Base-by-base conservation (phyloP, 805 yeast genomes). In the Metschnikowia peoriensis region DNA sequence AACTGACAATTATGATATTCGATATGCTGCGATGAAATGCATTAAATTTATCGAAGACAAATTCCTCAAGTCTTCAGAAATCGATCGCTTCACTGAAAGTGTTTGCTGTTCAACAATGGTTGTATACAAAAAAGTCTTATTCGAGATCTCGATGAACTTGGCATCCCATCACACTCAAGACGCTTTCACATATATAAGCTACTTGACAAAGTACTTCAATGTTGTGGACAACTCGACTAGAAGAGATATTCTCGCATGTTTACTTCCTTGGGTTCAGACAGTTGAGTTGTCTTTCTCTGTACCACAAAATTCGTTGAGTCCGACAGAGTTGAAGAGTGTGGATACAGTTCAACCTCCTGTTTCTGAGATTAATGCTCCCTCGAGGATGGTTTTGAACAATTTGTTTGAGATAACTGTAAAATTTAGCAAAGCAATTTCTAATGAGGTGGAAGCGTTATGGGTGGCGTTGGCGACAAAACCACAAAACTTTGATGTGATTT, bases 371-470 rank as follows among this genome's bases (percentile, higher is more conserved):
- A 69, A 70, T 15, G 49, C 66, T 1, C 49, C 69, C 0, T 70
- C 76, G 1, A 66, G 78, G 46, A 89, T 92, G 96, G 89, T 90
- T 1, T 63, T 93, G 58, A 81, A 80, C 55, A 91, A 92, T 57
- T 70, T 93, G 50, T 83, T 92, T 66, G 97, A 89, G 59, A 86
- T 94, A 39, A 90, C 97, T 0, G 83, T 90, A 38, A 83, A 83
- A 53, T 88, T 86, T 60, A 83, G 92, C 47, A 85, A 86, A 44
- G 75, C 77, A 12, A 83, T 89, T 59, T 89, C 89, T 42, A 87
- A 86, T 61, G 98, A 91, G 61, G 89, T 94, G 10, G 97, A 92
- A 66, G 96, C 96, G 0, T 69, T 94, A 22, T 94, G 99, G 99
- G 90, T 89, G 6, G 93, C 97, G 0, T 73, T 94, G n/a, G 97